These are phyloP conservation scores for Magnolia changhungtana DNA, from an alignment of 164 flowering plant species.

Conservation along the genomic window DNA sequence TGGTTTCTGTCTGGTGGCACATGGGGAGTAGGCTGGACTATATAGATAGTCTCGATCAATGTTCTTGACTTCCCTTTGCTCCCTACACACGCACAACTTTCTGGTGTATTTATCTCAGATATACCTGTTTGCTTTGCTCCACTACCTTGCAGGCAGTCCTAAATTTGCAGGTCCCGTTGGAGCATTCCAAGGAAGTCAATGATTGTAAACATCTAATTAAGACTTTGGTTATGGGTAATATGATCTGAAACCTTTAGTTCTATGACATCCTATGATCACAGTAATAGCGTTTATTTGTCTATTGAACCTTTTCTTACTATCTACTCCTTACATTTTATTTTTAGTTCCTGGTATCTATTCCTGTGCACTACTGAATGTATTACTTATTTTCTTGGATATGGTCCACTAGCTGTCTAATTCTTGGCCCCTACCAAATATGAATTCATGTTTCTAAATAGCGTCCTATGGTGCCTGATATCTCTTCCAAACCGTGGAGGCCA, in stretches of 20 bases:
- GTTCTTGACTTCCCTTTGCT: too few species aligned
- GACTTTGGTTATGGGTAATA: constrained; percentile 95
- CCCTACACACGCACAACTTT: too few species aligned
- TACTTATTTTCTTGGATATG: background rate
- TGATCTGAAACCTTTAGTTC: background rate
- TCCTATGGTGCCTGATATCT: too few species aligned
- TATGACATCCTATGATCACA: background rate
- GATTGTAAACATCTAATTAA: constrained; percentile 93
- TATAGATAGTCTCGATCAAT: too few species aligned
- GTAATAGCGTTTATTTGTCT: background rate
- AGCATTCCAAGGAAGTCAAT: constrained; percentile 91
- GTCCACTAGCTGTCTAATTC: too few species aligned
- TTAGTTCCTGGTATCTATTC: background rate
- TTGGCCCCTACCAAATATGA: too few species aligned
- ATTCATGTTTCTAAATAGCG: too few species aligned
- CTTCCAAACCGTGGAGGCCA: too few species aligned
- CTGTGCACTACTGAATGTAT: background rate
- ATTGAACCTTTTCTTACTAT: background rate
- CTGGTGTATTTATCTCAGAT: background rate
- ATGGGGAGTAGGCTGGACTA: too few species aligned
- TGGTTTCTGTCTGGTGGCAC: too few species aligned
- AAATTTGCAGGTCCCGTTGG: constrained; percentile 81
- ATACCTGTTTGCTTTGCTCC: background rate
- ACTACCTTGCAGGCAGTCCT: constrained; percentile 78
- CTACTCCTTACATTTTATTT: too few species aligned